Base-by-base conservation (phyloP, 1,139 yeast genomes). In the Nematodospora anomalae region DNA sequence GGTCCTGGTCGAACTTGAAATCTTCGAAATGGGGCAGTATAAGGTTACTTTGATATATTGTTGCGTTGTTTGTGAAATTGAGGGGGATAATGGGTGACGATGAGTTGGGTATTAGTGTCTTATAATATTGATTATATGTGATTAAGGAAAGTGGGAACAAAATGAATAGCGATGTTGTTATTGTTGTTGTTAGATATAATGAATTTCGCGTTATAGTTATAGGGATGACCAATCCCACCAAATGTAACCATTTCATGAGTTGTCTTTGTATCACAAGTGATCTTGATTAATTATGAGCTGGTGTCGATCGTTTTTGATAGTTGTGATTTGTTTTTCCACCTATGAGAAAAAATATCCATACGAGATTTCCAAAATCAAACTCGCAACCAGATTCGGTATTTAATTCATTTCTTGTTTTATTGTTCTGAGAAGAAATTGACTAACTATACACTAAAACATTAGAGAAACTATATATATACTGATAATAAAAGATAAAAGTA, bases 41-140 rank as follows among this genome's bases (percentile, higher is more conserved):
- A 12, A 28, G 13, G 22, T 33, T 35, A 3, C 11, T 32, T 26
- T 15, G 35, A 26, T 6, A 10, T 6, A 22, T 26, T 23, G 12
- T 6, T 15, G 16, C 29, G 16, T 13, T 12, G n/a, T 6, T 23
- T 12, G 38, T 40, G 28, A 47, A 47, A 11, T 34, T 34, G 16
- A 47, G 36, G 2, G 45, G 42, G 6, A 41, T 41, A 3, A 22
- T 12, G 6, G 47, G 45, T 2, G 46, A 41, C 11, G 41, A 32
- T 23, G 39, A 8, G 16, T 45, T 30, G 1, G 67, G 67, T 2
- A 62, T 52, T 12, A 62, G 41, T 0, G 52, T 41, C 16, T 46
- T 40, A 36, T 58, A 60, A 37, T 62, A 62, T 14, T 59, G 47
- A 16, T 50, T 31, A 37, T 62, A 62, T 2, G 63, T 49, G 13